Base-by-base conservation (phyloP, 768 basidiomycete species). In the Rickenella mellea region DNA sequence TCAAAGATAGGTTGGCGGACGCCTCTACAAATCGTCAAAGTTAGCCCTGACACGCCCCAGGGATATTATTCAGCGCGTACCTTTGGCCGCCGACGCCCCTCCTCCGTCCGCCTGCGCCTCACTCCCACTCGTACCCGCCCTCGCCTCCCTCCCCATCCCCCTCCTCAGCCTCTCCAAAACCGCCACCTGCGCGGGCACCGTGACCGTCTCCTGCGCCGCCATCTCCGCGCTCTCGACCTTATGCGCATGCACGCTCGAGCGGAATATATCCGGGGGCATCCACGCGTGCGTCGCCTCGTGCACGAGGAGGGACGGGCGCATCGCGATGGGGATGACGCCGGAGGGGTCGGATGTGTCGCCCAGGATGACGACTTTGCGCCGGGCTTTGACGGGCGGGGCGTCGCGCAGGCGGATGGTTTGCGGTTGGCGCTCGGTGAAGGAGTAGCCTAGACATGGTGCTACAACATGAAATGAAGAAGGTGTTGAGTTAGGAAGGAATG, bases 251-350 rank as follows among this genome's bases (percentile, higher is more conserved):
- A 12, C n/a, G n/a, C n/a, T n/a, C n/a, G 33, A 10, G 33, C 33
- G 33, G 82, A 84, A 12, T 78, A 81, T 22, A 63, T 57, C 5
- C 61, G 55, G 48, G 1, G 78, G 80, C 4, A 96, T 63, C 61
- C 83, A 77, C 2, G 89, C 85, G 55, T 93, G 93, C 9, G 90
- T 94, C 9, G 86, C 84, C 61, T 96, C 91, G 53, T 96, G 91
- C 24, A 94, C 68, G 22, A 93, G 63, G 31, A 93, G 49, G 46
- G 88, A 81, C 22, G 81, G 73, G 42, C 75, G 75, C 56, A 60
- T 57, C 15, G 83, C 83, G 7, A 89, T 57, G 9, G 64, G 59
- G 19, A 63, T 65, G 27, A 85, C 80, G 3, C 73, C 65, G n/a
- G 78, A 78, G 5, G 83, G 83, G 58, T 94, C 79, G 54, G 70